Percentiles rank a stretch among this genome's conserved stretches.
Evolutionary conservation across 2,329 filamentous ascomycete genomes (phyloP).

Genomic region (Nemania abortiva): DNA sequence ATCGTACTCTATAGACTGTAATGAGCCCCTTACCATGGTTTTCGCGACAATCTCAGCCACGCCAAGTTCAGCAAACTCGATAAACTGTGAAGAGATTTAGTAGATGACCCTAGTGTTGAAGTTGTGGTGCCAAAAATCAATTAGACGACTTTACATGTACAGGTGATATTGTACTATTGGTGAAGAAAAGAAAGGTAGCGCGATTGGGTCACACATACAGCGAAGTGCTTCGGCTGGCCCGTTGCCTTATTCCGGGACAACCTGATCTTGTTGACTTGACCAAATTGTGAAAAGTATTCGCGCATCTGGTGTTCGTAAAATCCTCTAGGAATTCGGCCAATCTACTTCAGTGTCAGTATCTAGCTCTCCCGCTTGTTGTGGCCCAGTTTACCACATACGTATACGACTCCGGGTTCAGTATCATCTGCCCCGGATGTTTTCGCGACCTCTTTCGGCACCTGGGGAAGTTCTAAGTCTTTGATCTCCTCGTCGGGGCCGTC

Average conservation of each 20-base stretch:
- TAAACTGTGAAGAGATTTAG: slow-evolving; percentile 64
- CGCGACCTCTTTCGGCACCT: slow-evolving; percentile 59
- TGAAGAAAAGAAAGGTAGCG: background rate
- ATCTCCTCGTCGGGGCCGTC: slow-evolving; percentile 59
- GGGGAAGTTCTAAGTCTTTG: slow-evolving; percentile 64
- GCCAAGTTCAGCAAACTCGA: slow-evolving; percentile 85
- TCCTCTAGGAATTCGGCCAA: slow-evolving; percentile 86
- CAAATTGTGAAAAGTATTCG: slow-evolving; percentile 94
- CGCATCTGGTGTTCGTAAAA: slow-evolving; percentile 98
- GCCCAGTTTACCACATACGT: slow-evolving; percentile 63
- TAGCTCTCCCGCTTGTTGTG: background rate
- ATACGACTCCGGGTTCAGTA: slow-evolving; percentile 79
- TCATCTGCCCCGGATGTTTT: slow-evolving; percentile 57
- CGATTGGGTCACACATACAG: slow-evolving; percentile 51
- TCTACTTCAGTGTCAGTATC: slow-evolving; percentile 68
- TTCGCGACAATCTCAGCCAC: slow-evolving; percentile 90
- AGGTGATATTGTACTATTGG: background rate
- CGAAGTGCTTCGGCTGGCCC: slow-evolving; percentile 91
- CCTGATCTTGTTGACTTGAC: slow-evolving; percentile 74
- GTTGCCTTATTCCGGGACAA: slow-evolving; percentile 93
- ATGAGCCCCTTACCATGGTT: slow-evolving; percentile 74
- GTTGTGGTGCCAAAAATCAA: background rate
- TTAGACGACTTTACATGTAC: background rate
- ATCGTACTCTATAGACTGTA: background rate
- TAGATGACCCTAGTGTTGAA: background rate